Conservation (phyloP, 345 rosid genomes). For the Pugionium dolabratum region DNA sequence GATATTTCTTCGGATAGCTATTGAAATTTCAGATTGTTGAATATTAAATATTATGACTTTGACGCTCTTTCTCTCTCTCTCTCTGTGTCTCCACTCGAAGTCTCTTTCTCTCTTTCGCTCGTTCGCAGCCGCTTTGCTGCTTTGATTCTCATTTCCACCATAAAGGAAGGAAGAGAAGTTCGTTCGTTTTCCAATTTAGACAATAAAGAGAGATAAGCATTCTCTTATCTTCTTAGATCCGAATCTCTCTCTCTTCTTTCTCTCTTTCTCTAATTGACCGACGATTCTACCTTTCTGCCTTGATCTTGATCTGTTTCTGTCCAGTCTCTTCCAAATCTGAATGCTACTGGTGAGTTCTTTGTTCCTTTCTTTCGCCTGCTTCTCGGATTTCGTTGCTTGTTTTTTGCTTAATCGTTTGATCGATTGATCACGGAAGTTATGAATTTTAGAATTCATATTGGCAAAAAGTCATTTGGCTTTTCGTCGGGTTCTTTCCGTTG, state of each 20-base stretch:
- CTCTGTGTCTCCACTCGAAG: background rate
- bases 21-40: background rate
- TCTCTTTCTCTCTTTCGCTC: background rate
- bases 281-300: background rate
- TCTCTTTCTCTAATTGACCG: background rate
- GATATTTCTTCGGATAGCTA: too few relatives aligned
- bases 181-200: conserved; percentile 32
- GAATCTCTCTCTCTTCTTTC: conserved; percentile 27
- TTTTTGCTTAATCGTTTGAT: background rate
- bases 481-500: background rate
- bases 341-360: conserved; percentile 19
- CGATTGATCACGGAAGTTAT: background rate
- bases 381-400: background rate
- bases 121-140: conserved; percentile 12
- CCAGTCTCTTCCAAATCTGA: conserved; percentile 24
- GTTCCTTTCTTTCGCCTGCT: background rate
- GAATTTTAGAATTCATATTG: background rate
- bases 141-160: conserved; percentile 17
- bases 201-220: background rate
- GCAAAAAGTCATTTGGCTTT: background rate
- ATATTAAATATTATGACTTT: background rate
- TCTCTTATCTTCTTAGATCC: conserved; percentile 25
- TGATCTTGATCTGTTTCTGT: conserved; percentile 6
- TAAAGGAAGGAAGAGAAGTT: conserved; percentile 30
- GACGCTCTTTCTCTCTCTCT: conserved; percentile 6